These are phyloP conservation scores for Mycosphaerella sp. DNA, from an alignment of 2,329 filamentous ascomycete species.

Conservation along the genomic window DNA sequence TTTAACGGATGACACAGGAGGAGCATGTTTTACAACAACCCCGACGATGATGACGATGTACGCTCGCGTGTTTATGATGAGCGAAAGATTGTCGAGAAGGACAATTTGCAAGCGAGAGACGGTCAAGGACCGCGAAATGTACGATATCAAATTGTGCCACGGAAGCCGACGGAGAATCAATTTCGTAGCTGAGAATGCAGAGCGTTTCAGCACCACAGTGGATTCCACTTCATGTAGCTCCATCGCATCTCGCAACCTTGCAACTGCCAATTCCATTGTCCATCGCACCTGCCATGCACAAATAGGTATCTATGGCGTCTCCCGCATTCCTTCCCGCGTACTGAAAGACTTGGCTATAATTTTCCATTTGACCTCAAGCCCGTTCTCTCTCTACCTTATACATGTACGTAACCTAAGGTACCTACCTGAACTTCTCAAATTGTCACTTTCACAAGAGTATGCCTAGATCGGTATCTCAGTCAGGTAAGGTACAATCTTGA, in stretches of 20 bases:
- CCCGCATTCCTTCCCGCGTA: too few species aligned
- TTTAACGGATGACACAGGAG: background rate
- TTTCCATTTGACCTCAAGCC: too few species aligned
- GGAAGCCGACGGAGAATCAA: background rate
- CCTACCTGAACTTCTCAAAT: too few species aligned
- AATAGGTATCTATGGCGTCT: too few species aligned
- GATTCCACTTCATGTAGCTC: background rate
- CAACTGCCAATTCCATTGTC: too few species aligned
- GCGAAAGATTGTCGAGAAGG: background rate
- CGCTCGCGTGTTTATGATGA: slow-evolving; percentile 1
- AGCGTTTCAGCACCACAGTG: background rate
- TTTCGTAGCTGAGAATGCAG: background rate
- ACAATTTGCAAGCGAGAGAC: background rate
- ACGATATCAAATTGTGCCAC: slow-evolving; percentile 3
- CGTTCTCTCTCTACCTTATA: too few species aligned
- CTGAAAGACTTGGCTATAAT: too few species aligned
- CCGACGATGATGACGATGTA: background rate
- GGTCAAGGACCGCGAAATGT: background rate
- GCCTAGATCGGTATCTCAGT: too few species aligned
- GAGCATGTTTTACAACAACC: background rate
- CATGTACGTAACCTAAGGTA: too few species aligned
- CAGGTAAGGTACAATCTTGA: too few species aligned
- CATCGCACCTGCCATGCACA: too few species aligned
- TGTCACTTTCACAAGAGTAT: too few species aligned
- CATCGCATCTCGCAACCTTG: background rate